Percentiles rank a stretch among this genome's conserved stretches.
phyloP scores from a whole-genome alignment of 345 rosid species.

The Cochlearia excelsa region DNA sequence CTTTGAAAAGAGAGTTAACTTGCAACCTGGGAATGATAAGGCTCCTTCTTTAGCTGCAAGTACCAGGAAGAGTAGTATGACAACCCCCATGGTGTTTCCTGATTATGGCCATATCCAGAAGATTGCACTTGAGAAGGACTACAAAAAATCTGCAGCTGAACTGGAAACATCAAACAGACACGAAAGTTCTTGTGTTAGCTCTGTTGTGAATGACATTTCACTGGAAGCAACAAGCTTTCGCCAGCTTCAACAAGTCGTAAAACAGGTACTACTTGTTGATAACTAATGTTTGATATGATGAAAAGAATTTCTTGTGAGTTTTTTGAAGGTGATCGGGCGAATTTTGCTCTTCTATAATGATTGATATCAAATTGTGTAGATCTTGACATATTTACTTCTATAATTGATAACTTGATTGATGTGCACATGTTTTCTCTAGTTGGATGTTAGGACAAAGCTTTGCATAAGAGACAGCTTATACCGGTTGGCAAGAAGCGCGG shows the following conservation, averaged over 20 bases:
- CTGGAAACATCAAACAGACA: slow-evolving; percentile 49
- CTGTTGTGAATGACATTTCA: slow-evolving; percentile 65
- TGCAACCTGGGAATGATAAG: slow-evolving; percentile 31
- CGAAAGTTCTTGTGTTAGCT: slow-evolving; percentile 60
- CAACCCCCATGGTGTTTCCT: slow-evolving; percentile 40
- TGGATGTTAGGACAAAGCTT: slow-evolving; percentile 85
- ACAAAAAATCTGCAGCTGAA: slow-evolving; percentile 38
- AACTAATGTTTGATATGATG: neutral
- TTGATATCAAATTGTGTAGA: slow-evolving; percentile 9
- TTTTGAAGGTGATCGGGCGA: slow-evolving; percentile 8
- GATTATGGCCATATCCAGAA: slow-evolving; percentile 45
- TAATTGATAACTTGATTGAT: slow-evolving; percentile 19
- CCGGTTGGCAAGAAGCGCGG: slow-evolving; percentile 90
- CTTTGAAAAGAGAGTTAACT: slow-evolving; percentile 35
- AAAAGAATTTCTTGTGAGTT: slow-evolving; percentile 5
- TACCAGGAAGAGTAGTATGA: slow-evolving; percentile 35
- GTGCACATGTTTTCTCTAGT: slow-evolving; percentile 41
- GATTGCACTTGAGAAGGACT: slow-evolving; percentile 40
- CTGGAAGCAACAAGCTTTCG: slow-evolving; percentile 74
- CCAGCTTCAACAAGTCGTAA: slow-evolving; percentile 81
- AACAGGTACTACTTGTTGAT: slow-evolving; percentile 47
- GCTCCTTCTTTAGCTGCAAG: slow-evolving; percentile 35
- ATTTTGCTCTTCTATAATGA: neutral
- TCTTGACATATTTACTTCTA: neutral
- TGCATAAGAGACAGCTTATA: slow-evolving; percentile 91